Evolutionary conservation across 2,329 filamentous ascomycete species (phyloP), one percentile per base, ranked within the genome.

Genomic region (Pseudofabraea citricarpa): DNA sequence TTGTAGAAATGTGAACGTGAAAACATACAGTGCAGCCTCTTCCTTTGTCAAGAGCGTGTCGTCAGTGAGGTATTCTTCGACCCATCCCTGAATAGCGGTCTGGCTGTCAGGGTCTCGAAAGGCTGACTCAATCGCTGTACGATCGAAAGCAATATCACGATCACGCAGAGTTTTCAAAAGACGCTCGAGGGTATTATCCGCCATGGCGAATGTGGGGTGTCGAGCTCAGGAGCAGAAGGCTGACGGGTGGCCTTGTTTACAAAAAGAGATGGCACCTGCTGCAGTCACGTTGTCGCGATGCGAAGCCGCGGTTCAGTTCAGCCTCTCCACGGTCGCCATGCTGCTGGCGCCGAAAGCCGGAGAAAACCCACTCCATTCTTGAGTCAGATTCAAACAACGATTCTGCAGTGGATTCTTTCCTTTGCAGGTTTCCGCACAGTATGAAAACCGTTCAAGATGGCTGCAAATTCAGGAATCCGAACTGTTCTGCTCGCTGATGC

Each of bases 31-130:
- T 36, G 68, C 65, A 46, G 77, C 62, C 60, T 81, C 77, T 53
- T 79, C 72, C 43, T 63, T 64, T 33, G 71, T 73, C 31, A 81
- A 62, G 10, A 81, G 64, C 20, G 73, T 77, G 48, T 79, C 74
- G 2, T 63, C 55, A 10, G 60, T 61, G 24, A 81, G 63, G 54
- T 77, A 72, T 49, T 65, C 56, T 21, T 64, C 57, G 13, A 70
- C 70, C 77, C 77, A 81, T 36, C 68, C 67, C 38, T 51, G 47
- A 48, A 57, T 48, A 38, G 56, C 54, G 42, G 49, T 46, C 38
- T 52, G 43, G 22, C 40, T 50, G 21, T 55, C 54, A 15, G 51
- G 51, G 38, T 58, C 50, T 4, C 47, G 39, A 21, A 55, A 52
- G 6, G 54, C 55, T 15, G 51, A 46, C 43, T 55, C 53, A 8